Conservation (phyloP, 768 basidiomycete species). For the Chiua virens region DNA sequence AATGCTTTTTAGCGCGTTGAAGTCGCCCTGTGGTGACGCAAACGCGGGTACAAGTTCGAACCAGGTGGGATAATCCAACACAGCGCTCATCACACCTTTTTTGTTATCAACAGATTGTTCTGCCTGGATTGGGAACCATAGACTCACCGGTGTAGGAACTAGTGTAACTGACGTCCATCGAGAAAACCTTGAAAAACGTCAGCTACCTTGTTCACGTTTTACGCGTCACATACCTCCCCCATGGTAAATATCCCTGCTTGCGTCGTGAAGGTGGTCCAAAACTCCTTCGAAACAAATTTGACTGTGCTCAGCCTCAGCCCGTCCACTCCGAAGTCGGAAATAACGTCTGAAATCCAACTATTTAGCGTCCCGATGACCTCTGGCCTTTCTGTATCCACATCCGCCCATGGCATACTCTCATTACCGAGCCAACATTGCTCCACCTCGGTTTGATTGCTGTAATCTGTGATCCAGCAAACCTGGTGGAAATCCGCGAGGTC, state of each 20-base stretch:
- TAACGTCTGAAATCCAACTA: conserved; percentile 47
- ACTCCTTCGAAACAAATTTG: conserved; percentile 53
- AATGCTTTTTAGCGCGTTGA: conserved; percentile 29
- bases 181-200: conserved; percentile 36
- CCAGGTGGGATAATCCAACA: conserved; percentile 53
- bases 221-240: conserved; percentile 45
- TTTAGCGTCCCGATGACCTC: conserved; percentile 44
- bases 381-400: conserved; percentile 55
- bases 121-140: not conserved
- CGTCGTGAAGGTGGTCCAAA: conserved; percentile 53
- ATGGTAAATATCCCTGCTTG: conserved; percentile 53
- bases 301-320: conserved; percentile 60
- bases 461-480: conserved; percentile 42
- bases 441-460: conserved; percentile 46
- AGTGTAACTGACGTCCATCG: conserved; percentile 41
- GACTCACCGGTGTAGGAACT: conserved; percentile 41
- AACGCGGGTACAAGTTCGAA: conserved; percentile 45
- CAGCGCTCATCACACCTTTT: conserved; percentile 42
- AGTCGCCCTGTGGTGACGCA: conserved; percentile 31
- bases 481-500: conserved; percentile 39
- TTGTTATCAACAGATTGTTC: not conserved
- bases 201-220: conserved; percentile 16
- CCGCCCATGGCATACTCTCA: conserved; percentile 49
- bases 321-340: conserved; percentile 49
- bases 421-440: conserved; percentile 66